A percentile compares a stretch with the other conserved stretches of the same genome.
These are phyloP conservation scores for Saturnispora silvae DNA, from an alignment of 805 yeast species.

Conservation along the genomic window DNA sequence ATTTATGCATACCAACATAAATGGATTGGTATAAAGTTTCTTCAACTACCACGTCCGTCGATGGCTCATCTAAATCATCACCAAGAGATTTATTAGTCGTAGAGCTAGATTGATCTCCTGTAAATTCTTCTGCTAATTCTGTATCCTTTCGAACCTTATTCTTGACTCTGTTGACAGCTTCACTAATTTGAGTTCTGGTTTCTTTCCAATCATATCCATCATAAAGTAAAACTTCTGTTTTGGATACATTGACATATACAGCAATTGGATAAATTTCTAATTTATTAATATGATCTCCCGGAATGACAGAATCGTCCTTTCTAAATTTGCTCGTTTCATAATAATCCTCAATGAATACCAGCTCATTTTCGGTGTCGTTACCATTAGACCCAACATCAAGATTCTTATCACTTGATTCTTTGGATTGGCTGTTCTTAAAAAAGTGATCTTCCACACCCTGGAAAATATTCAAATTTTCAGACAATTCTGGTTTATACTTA, in stretches of 20 bases:
- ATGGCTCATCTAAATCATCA: no score
- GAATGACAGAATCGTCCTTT: background rate
- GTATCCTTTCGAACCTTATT: slow-evolving; percentile 33
- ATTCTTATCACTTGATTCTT: background rate
- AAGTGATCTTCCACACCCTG: slow-evolving; percentile 31
- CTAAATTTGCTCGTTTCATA: slow-evolving; percentile 13
- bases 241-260: slow-evolving; percentile 28
- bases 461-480: slow-evolving; percentile 31
- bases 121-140: background rate
- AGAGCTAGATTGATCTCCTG: background rate
- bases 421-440: slow-evolving; percentile 11
- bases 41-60: no score
- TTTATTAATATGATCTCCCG: background rate
- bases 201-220: slow-evolving; percentile 93
- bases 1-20: slow-evolving; percentile 49
- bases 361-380: slow-evolving; percentile 4
- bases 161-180: slow-evolving; percentile 57
- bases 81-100: no score
- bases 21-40: slow-evolving; percentile 74
- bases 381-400: background rate
- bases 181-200: slow-evolving; percentile 56
- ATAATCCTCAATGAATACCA: slow-evolving; percentile 23
- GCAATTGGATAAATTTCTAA: slow-evolving; percentile 21
- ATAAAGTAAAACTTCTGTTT: slow-evolving; percentile 39
- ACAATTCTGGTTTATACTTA: slow-evolving; percentile 35